A percentile compares a stretch with the other conserved stretches of the same genome.
These are phyloP conservation scores for Exophiala bonariae DNA, from an alignment of 2,329 filamentous ascomycete species.

Conservation along the genomic window DNA sequence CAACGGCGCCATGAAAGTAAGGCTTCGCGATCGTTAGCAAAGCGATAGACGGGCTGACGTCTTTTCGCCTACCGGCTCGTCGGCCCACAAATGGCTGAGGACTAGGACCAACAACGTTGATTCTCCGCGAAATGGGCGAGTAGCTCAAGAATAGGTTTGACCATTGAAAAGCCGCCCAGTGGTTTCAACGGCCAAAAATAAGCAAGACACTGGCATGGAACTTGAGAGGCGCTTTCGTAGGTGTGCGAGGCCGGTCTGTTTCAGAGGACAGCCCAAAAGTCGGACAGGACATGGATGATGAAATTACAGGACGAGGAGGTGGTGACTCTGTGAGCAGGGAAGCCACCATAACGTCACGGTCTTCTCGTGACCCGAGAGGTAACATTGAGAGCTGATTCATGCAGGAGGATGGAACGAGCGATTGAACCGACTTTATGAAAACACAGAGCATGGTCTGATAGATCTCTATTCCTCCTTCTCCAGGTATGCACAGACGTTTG, in stretches of 20 bases:
- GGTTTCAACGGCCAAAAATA: slow-evolving; percentile 1
- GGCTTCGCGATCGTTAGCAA: neutral
- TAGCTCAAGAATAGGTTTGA: neutral
- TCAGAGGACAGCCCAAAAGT: slow-evolving; percentile 15
- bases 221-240: slow-evolving; percentile 8
- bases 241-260: slow-evolving; percentile 8
- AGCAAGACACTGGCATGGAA: neutral
- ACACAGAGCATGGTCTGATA: neutral
- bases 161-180: slow-evolving; percentile 4
- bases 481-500: no score
- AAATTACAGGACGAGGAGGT: slow-evolving; percentile 17
- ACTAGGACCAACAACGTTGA: neutral
- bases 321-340: no score
- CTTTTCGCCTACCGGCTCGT: neutral
- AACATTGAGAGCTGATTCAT: no score
- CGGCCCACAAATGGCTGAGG: neutral
- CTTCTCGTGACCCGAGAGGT: no score
- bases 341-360: slow-evolving; percentile 2
- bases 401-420: no score
- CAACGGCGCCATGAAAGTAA: slow-evolving; percentile 5
- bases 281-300: slow-evolving; percentile 14
- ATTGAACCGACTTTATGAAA: no score
- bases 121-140: neutral
- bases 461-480: no score
- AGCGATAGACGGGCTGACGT: slow-evolving; percentile 2